These are phyloP conservation scores for Quercus tomentella DNA, from an alignment of 331 rosid species.

Conservation along the genomic window DNA sequence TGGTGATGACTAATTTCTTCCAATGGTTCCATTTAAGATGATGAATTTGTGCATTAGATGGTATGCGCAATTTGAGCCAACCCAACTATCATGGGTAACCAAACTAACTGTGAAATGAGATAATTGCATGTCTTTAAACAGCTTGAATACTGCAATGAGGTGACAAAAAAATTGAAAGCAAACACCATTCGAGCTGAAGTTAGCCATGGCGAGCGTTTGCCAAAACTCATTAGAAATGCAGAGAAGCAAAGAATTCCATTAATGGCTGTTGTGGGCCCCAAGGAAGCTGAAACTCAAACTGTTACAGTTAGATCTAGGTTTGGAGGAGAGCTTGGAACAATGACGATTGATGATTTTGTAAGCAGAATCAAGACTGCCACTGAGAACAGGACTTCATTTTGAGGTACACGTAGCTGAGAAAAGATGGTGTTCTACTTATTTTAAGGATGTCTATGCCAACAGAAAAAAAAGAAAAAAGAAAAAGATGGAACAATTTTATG, in stretches of 20 bases:
- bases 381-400: constrained; percentile 47
- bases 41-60: neutral
- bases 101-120: neutral
- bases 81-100: neutral
- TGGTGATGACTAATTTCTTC: neutral
- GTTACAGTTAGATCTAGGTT: constrained; percentile 84
- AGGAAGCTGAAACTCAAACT: constrained; percentile 76
- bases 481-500: neutral
- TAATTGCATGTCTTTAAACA: constrained; percentile 21
- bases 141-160: constrained; percentile 76
- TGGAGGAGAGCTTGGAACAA: constrained; percentile 82
- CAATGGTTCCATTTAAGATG: neutral
- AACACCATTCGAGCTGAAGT: constrained; percentile 70
- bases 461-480: neutral
- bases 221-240: constrained; percentile 90
- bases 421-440: neutral
- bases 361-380: constrained; percentile 52
- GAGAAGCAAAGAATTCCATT: constrained; percentile 88
- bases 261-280: constrained; percentile 92
- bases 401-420: constrained; percentile 18
- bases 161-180: constrained; percentile 55
- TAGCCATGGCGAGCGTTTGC: constrained; percentile 84
- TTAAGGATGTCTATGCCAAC: neutral
- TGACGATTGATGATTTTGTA: constrained; percentile 70
- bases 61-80: neutral